Base-by-base conservation (phyloP, 2,329 filamentous ascomycete species). In the Fusarium incarnatum region DNA sequence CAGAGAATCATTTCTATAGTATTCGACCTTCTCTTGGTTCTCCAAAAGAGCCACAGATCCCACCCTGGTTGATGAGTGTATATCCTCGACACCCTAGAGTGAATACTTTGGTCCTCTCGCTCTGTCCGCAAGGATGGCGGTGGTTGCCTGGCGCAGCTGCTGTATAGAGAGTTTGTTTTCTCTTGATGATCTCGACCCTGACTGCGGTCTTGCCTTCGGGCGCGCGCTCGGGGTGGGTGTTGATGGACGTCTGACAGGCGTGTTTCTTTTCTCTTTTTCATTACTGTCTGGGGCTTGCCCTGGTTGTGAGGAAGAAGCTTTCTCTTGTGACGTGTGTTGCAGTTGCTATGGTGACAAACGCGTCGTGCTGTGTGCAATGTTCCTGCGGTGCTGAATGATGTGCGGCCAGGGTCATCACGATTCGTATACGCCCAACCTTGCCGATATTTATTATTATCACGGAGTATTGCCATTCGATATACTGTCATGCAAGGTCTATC, bases 1-100 rank as follows among this genome's bases (percentile, higher is more conserved):
- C 82, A 71, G 83, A 94, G 92, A 94, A 95, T 95, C 93, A 93
- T 93, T 97, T 97, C 92, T 97, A 94, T 94, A 97, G 94, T 94
- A 91, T 87, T 93, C 90, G 90, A 94, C 92, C 88, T 87, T 87
- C 90, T 93, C 92, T 96, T 91, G 93, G 90, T 91, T 95, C 89
- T 89, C 89, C 88, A 94, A 88, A 92, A 87, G 87, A 97, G 94
- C 92, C 89, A 94, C 92, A 95, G 91, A 94, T 88, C 89, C 89
- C 89, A 95, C 90, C 72, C 73, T 75, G 73, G 73, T 75, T 75
- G 73, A 75, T 75, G 73, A 75, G 41, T 83, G 77, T 77, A 92
- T 88, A 91, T 93, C 93, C 92, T 93, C 93, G 89, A 86, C 87
- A 84, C 91, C 73, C 73, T 72, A 75, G 73, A 75, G 73, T 75